Conservation (phyloP, 2,329 filamentous ascomycete genomes). For the Calonectria multiphialidica region DNA sequence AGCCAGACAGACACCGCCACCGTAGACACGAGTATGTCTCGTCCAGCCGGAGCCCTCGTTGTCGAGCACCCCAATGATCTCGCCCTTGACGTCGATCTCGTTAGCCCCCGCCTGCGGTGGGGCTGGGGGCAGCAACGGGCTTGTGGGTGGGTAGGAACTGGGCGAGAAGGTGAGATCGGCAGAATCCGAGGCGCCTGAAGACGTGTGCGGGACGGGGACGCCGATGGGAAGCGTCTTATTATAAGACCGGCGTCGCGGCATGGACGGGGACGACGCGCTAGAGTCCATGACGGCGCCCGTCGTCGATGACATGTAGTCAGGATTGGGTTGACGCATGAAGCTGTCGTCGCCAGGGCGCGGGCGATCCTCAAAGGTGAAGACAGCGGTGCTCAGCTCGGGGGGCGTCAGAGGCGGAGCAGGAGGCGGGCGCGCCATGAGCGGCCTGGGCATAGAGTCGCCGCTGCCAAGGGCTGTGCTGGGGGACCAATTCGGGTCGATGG, state of each 20-base stretch:
- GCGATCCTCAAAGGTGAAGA: conserved; percentile 57
- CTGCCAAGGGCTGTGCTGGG: conserved; percentile 25
- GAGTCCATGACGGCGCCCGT: conserved; percentile 42
- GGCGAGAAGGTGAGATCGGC: conserved; percentile 54
- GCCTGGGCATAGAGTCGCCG: conserved; percentile 43
- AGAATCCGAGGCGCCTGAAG: conserved; percentile 38
- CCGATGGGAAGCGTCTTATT: conserved; percentile 54
- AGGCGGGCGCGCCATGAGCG: conserved; percentile 53
- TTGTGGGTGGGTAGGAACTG: conserved; percentile 63
- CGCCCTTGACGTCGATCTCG: conserved; percentile 60
- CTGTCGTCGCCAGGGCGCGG: conserved; percentile 46
- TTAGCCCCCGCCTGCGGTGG: conserved; percentile 48
- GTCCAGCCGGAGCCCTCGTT: conserved; percentile 64
- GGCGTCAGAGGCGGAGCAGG: conserved; percentile 64
- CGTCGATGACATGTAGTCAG: conserved; percentile 59
- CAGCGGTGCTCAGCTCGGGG: conserved; percentile 55
- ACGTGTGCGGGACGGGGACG: conserved; percentile 42
- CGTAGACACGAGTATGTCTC: conserved; percentile 70
- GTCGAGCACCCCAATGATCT: conserved; percentile 63
- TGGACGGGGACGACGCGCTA: conserved; percentile 46
- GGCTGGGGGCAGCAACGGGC: conserved; percentile 61
- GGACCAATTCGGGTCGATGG: conserved; percentile 44
- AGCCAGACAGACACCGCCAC: conserved; percentile 68
- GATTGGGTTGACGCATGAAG: conserved; percentile 63
- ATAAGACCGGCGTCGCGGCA: conserved; percentile 57